Evolutionary conservation across 1,284 basidiomycete species (phyloP).

Genomic region (Austropuccinia psidii): DNA sequence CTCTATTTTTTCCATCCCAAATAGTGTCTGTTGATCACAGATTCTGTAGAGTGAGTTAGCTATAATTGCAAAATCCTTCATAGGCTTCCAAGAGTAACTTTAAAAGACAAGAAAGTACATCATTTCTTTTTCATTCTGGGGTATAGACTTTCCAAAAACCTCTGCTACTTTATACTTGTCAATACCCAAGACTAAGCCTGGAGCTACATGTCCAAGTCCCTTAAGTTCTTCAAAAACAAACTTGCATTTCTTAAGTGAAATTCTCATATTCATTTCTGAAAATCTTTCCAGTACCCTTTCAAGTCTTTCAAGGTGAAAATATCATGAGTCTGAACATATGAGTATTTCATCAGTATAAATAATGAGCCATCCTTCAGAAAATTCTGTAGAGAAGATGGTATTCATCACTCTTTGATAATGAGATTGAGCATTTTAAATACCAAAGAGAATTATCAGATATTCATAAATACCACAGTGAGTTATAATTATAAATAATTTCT

Average conservation of each 20-base stretch:
- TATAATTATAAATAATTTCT: no score
- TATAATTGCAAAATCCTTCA: background rate
- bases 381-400: no score
- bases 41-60: background rate
- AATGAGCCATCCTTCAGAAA: no score
- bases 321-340: background rate
- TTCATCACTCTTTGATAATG: no score
- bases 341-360: no score
- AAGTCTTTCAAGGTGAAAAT: background rate
- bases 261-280: background rate
- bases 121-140: slow-evolving; percentile 41
- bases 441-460: no score
- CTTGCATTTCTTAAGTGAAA: background rate
- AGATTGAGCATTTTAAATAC: no score
- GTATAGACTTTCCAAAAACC: slow-evolving; percentile 49
- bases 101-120: background rate
- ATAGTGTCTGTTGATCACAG: background rate
- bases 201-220: slow-evolving; percentile 49
- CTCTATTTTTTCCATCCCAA: background rate
- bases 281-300: background rate
- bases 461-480: no score
- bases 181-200: slow-evolving; percentile 48
- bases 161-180: slow-evolving; percentile 49
- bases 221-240: background rate
- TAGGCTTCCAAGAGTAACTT: background rate